These are phyloP conservation scores for Neonectria sp. DNA, from an alignment of 2,329 filamentous ascomycete species.

Conservation along the genomic window DNA sequence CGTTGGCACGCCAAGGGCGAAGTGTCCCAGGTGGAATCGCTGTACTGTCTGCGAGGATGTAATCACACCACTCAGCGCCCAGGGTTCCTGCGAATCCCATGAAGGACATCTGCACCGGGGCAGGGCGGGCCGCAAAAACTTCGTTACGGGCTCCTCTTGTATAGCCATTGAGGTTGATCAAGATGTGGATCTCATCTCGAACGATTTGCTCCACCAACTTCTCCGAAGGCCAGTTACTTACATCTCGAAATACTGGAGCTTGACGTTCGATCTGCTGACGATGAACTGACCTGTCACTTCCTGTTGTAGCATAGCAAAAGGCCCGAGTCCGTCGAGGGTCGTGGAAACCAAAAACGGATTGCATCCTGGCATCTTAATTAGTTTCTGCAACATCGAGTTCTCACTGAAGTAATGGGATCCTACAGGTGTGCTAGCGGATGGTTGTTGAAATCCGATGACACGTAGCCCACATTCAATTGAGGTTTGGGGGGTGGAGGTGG, in stretches of 20 bases:
- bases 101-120: constrained; percentile 98
- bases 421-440: constrained; percentile 93
- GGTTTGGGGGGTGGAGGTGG: constrained; percentile 88
- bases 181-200: constrained; percentile 89
- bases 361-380: constrained; percentile 74
- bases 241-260: constrained; percentile 91
- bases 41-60: constrained; percentile 90
- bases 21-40: constrained; percentile 88
- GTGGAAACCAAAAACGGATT: constrained; percentile 97
- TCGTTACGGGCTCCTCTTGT: constrained; percentile 97
- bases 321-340: constrained; percentile 81
- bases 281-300: constrained; percentile 90
- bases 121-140: constrained; percentile 93
- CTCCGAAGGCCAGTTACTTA: constrained; percentile 88
- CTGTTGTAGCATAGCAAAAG: constrained; percentile 95
- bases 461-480: constrained; percentile 92
- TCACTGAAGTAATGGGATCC: constrained; percentile 44
- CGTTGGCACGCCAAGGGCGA: constrained; percentile 83
- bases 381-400: not conserved
- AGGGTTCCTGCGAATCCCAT: constrained; percentile 99
- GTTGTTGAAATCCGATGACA: constrained; percentile 99
- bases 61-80: constrained; percentile 98
- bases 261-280: constrained; percentile 94
- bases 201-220: constrained; percentile 89
- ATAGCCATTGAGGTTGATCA: constrained; percentile 98